Evolutionary conservation across 352 stramenopile species (phyloP).

Genomic region (Thalassiosira mediterranea): DNA sequence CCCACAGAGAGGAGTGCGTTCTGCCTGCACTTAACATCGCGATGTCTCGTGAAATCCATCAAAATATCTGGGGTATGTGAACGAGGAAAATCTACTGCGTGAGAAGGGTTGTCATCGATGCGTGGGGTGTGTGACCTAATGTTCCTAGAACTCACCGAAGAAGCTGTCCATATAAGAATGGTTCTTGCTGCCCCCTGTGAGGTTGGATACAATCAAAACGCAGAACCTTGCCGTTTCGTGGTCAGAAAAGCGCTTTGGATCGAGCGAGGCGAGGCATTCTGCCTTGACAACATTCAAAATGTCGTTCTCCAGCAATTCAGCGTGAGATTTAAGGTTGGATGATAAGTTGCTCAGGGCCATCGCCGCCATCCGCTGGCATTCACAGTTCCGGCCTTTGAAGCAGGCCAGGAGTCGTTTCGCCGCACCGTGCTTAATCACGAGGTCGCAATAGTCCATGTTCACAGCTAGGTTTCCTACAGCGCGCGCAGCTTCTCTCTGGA

Average conservation of each 20-base stretch:
- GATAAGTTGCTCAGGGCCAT: constrained; percentile 95
- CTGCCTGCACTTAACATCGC: constrained; percentile 95
- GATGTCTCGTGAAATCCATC: constrained; percentile 91
- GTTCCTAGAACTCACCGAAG: constrained; percentile 40
- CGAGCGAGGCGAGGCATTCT: constrained; percentile 89
- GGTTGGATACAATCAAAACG: constrained; percentile 92
- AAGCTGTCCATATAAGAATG: constrained; percentile 44
- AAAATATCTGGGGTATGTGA: constrained; percentile 80
- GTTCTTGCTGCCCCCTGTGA: constrained; percentile 72
- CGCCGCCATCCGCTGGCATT: constrained; percentile 93
- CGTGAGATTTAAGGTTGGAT: constrained; percentile 93
- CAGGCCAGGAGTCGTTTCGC: constrained; percentile 88
- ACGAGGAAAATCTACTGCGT: background rate
- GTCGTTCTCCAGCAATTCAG: constrained; percentile 88
- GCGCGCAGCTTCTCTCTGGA: constrained; percentile 92
- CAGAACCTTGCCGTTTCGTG: constrained; percentile 95
- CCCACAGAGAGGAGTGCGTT: constrained; percentile 94
- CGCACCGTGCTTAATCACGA: constrained; percentile 89
- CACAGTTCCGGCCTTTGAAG: constrained; percentile 88
- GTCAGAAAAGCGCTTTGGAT: constrained; percentile 91
- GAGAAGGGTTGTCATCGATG: constrained; percentile 10
- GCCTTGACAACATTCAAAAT: constrained; percentile 90
- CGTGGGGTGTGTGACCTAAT: background rate
- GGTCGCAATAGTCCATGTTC: constrained; percentile 93
- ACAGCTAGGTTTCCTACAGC: constrained; percentile 92